Base-by-base conservation (phyloP, 768 basidiomycete genomes). In the Rhodosporidiobolus sp. region DNA sequence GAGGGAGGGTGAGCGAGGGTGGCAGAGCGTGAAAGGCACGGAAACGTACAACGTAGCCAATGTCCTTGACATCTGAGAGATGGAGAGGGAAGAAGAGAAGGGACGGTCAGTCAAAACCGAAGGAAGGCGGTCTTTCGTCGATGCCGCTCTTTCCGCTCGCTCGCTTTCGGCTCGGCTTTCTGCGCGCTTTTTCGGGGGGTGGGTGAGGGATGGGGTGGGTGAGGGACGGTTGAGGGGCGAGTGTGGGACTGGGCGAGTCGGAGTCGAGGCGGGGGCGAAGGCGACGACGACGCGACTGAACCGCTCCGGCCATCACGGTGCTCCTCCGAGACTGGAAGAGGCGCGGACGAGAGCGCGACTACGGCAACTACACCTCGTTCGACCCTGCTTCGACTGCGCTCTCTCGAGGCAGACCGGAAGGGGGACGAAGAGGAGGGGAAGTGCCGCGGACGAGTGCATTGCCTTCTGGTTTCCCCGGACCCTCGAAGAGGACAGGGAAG, bases 51-150 rank as follows among this genome's bases (percentile, higher is more conserved):
- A 97, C 94, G 83, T 94, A 97, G 78, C 91, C 90, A 77, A 98
- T 94, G 84, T 98, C 94, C 89, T 98, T 97, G 83, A 98, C 94
- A 85, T 96, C 95, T 96, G 83, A n/a, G 28, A 50, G 66, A 14
- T n/a, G n/a, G n/a, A 43, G 24, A 53, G 71, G 11, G 73, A 74
- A 35, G 28, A n/a, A 17, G 19, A 24, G 12, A 28, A 22, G 71
- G 75, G 79, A 80, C 76, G 77, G 83, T 62, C 26, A 71, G 63
- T 35, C 20, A 32, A 14, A 35, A n/a, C 10, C 24, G 24, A 4
- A 22, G 2, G 48, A 17, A 22, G 26, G 28, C 26, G 11, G 32
- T 48, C 24, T 34, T 35, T 30, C 50, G 20, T 17, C 61, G 48
- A 20, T n/a, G 22, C 14, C 45, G 9, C 57, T 35, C 55, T 34